Base-by-base conservation (phyloP, 805 yeast genomes). In the Zygosaccharomyces bisporus region DNA sequence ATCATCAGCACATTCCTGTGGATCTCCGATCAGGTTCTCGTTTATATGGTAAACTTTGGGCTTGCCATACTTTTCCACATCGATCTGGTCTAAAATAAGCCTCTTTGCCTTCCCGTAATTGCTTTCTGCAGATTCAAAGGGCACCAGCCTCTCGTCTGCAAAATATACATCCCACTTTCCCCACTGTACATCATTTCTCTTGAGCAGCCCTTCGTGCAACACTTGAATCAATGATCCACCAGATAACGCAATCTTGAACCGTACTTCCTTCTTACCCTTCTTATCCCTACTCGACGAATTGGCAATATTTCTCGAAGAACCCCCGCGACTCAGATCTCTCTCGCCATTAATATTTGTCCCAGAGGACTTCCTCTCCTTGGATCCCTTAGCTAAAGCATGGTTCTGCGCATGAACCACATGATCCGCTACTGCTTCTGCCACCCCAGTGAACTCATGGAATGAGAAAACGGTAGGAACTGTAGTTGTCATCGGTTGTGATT, bases 351-450 rank as follows among this genome's bases (percentile, higher is more conserved):
- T 44, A 39, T 51, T 50, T 16, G 52, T 54, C 12, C 32, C 33
- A 31, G 37, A 48, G 21, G 40, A 44, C 51, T 60, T 47, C 55
- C 50, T 27, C 43, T 46, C 47, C 45, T 56, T 53, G 17, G 39
- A 43, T 31, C 48, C 48, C 35, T 47, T 43, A n/a, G 46, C 49
- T 16, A 70, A 53, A 1, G 73, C 72, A 44, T 61, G 64, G 59
- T 90, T 86, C 68, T 93, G 98, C 9, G 95, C 95, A 21, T 86
- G 79, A 27, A 89, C 80, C 39, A 91, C 83, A 65, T 90, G 95
- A 66, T 93, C 96, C 1, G 97, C 97, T 21, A 91, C 95, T 18
- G 98, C 98, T 43, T 86, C 95, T 2, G 98, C 97, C 24, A 91
- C 96, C 13, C 86, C 93, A 21, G 80, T 73, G 58, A 87, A 83